Percentiles rank a stretch among this genome's conserved stretches.
These are phyloP conservation scores for Kodamaea lidongshanica DNA, from an alignment of 805 yeast species.

Conservation along the genomic window DNA sequence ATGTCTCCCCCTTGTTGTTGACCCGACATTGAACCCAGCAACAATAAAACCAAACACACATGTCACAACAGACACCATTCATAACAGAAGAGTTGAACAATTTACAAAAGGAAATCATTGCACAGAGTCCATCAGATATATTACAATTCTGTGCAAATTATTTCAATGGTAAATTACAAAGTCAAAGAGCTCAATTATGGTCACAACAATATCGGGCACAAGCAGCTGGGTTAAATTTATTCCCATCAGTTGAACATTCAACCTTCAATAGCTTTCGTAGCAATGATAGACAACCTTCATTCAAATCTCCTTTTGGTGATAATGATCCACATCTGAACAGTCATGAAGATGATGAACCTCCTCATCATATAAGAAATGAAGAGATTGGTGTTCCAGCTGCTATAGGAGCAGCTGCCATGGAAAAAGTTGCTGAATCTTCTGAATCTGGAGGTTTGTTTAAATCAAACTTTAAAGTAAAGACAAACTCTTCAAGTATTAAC, in stretches of 20 bases:
- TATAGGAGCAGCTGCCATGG: slow-evolving; percentile 6
- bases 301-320: slow-evolving; percentile 58
- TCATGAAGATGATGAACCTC: slow-evolving; percentile 14
- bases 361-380: background rate
- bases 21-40: too few species aligned
- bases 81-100: slow-evolving; percentile 50
- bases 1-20: too few species aligned
- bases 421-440: slow-evolving; percentile 7
- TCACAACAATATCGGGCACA: slow-evolving; percentile 43
- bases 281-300: slow-evolving; percentile 38
- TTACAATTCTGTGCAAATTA: slow-evolving; percentile 72
- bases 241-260: slow-evolving; percentile 32
- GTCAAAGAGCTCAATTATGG: slow-evolving; percentile 51
- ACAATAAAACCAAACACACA: slow-evolving; percentile 3
- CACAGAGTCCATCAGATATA: slow-evolving; percentile 58
- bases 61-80: slow-evolving; percentile 12
- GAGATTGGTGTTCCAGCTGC: slow-evolving; percentile 2
- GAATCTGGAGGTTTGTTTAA: slow-evolving; percentile 12
- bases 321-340: slow-evolving; percentile 56
- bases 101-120: slow-evolving; percentile 49
- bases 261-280: slow-evolving; percentile 24
- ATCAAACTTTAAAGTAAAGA: slow-evolving; percentile 12
- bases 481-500: slow-evolving; percentile 8
- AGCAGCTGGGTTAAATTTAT: slow-evolving; percentile 46
- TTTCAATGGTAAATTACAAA: slow-evolving; percentile 56